A percentile compares a stretch with the other conserved stretches of the same genome.
These are phyloP conservation scores for Peronospora belbahrii DNA, from an alignment of 352 stramenopile genomes.

Conservation along the genomic window DNA sequence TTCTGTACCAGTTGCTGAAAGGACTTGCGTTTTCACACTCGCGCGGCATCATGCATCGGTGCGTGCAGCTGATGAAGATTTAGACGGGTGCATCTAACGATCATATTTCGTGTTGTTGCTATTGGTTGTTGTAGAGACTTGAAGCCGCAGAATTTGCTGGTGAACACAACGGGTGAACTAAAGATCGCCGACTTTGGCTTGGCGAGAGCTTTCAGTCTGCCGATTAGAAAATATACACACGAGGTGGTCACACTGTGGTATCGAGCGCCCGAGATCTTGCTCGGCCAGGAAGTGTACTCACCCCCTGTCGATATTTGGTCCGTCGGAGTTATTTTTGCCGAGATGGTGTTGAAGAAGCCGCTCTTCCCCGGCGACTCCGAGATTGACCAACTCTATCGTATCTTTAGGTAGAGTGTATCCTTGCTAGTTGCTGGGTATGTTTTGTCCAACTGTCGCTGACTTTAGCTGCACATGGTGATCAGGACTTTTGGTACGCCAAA, in stretches of 20 bases:
- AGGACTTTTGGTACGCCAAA: constrained; percentile 93
- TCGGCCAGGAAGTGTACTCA: constrained; percentile 89
- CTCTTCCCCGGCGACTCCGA: constrained; percentile 80
- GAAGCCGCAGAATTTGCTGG: constrained; percentile 97
- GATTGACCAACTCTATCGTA: constrained; percentile 85
- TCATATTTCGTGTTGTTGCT: neutral
- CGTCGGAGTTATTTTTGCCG: constrained; percentile 79
- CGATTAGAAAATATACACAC: constrained; percentile 96
- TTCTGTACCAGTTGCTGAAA: constrained; percentile 84
- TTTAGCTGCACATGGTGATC: neutral
- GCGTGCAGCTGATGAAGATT: neutral
- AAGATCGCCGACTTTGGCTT: constrained; percentile 99
- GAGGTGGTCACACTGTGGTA: constrained; percentile 99
- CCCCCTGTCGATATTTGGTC: constrained; percentile 85
- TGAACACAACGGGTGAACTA: constrained; percentile 89
- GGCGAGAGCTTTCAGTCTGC: constrained; percentile 93
- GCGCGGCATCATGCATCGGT: constrained; percentile 85
- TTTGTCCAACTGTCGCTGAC: neutral
- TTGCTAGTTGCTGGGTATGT: neutral
- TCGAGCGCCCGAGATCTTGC: constrained; percentile 95
- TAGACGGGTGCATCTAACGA: neutral
- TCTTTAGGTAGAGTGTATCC: constrained; percentile 62
- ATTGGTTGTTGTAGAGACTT: constrained; percentile 73
- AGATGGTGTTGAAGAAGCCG: constrained; percentile 79
- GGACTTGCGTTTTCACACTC: constrained; percentile 84